Conservation (phyloP, 345 rosid genomes). For the Eucalyptus melliodora region DNA sequence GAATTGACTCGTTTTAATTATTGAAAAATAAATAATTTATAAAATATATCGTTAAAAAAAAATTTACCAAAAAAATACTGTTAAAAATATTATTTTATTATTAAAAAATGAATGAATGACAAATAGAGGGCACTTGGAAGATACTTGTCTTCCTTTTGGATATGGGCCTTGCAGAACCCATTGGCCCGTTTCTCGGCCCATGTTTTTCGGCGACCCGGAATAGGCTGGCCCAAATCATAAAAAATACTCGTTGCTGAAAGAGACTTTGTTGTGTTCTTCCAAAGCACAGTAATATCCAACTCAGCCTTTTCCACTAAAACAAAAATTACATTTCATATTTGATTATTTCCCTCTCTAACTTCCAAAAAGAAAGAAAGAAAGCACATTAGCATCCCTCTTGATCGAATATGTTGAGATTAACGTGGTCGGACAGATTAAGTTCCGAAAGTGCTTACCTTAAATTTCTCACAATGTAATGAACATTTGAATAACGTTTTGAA, state of each 20-base stretch:
- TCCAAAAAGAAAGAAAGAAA: neutral
- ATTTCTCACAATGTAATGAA: no score
- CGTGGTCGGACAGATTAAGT: fast-evolving
- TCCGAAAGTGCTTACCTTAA: neutral
- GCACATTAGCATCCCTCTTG: neutral
- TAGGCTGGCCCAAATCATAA: neutral
- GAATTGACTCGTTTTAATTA: no score
- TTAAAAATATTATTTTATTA: no score
- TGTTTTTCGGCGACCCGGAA: neutral
- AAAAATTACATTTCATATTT: no score
- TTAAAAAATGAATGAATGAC: neutral
- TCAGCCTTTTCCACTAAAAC: neutral
- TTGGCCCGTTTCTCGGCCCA: neutral
- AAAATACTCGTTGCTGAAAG: neutral
- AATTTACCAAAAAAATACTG: no score
- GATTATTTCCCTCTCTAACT: neutral
- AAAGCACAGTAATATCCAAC: neutral
- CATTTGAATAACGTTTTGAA: neutral
- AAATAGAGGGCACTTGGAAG: neutral
- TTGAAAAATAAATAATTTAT: no score
- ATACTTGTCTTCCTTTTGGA: neutral
- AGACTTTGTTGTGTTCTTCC: neutral
- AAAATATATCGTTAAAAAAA: no score
- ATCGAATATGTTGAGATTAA: neutral
- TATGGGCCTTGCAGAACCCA: neutral